Evolutionary conservation across 805 yeast species (phyloP), one percentile per base, ranked within the genome.

Genomic region (Candida insectorum): DNA sequence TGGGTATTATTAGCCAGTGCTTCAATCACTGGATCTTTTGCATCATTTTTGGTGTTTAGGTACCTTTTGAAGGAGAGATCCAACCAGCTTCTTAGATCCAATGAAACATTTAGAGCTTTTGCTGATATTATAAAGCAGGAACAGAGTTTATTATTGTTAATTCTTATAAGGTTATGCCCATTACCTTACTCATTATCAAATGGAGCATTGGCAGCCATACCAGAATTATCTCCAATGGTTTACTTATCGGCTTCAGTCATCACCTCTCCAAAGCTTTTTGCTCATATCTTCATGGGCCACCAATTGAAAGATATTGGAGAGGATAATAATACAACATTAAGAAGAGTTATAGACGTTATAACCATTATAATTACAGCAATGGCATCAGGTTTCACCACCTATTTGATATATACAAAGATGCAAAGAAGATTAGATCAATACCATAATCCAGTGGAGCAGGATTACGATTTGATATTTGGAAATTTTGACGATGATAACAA

Each of bases 151-250:
- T 54, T 79, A 43, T 58, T 93, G 16, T 58, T 91, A 33, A 74
- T 83, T 33, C 65, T 91, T 51, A 71, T 91, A 18, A 68, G 97
- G 35, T 57, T 91, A 37, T 87, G 96, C 47, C 98, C 98, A 0
- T 72, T 91, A 48, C 97, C 97, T 0, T 93, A 88, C 54, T 87
- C 96, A 2, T 63, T 91, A 20, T 81, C 93, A 0, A 91, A 91
- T 50, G 97, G 96, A 4, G 97, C 95, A 0, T 68, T 93, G 44
- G 93, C 95, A 7, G 81, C 94, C 2, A 75, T 91, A 10, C 96
- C 94, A 0, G 83, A 85, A 12, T 69, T 91, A 9, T 66, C 81
- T 0, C 60, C 79, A 2, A 40, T 57, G 26, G 77, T 79, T 16
- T 91, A 83, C 54, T 62, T 79, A 2, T 50, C 80, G 20, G 95